These are phyloP conservation scores for Acer yangbiense DNA, from an alignment of 345 rosid species.

Conservation along the genomic window DNA sequence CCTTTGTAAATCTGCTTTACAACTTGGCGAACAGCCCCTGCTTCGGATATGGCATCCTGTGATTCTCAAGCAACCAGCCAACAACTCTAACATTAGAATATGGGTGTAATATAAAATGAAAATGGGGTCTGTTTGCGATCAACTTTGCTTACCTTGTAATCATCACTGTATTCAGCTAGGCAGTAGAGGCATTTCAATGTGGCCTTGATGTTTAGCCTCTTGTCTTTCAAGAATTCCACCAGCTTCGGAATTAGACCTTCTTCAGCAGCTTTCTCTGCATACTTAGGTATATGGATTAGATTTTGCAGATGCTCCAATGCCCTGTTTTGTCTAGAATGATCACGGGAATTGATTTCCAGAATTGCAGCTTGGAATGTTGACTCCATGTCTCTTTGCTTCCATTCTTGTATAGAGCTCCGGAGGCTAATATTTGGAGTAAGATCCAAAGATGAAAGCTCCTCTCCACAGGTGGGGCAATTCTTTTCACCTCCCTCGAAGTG, in stretches of 20 bases:
- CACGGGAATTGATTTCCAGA: slow-evolving; percentile 34
- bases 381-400: slow-evolving; percentile 47
- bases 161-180: slow-evolving; percentile 40
- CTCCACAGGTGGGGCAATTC: slow-evolving; percentile 47
- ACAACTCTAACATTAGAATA: background rate
- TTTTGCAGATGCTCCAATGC: slow-evolving; percentile 43
- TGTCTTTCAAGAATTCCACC: slow-evolving; percentile 39
- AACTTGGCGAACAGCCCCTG: slow-evolving; percentile 39
- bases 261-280: slow-evolving; percentile 34
- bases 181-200: slow-evolving; percentile 38
- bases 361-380: slow-evolving; percentile 40
- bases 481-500: slow-evolving; percentile 36
- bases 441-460: slow-evolving; percentile 37
- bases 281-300: slow-evolving; percentile 34
- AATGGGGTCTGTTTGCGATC: background rate
- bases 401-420: slow-evolving; percentile 45
- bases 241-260: slow-evolving; percentile 37
- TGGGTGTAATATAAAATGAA: background rate
- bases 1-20: slow-evolving; percentile 43
- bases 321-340: slow-evolving; percentile 27
- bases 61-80: slow-evolving; percentile 15
- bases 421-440: slow-evolving; percentile 48
- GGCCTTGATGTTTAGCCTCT: slow-evolving; percentile 29
- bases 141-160: slow-evolving; percentile 35
- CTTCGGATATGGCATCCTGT: slow-evolving; percentile 47